A percentile compares a stretch with the other conserved stretches of the same genome.
phyloP scores from a whole-genome alignment of 1,284 basidiomycete genomes.

The Volvariella volvacea region DNA sequence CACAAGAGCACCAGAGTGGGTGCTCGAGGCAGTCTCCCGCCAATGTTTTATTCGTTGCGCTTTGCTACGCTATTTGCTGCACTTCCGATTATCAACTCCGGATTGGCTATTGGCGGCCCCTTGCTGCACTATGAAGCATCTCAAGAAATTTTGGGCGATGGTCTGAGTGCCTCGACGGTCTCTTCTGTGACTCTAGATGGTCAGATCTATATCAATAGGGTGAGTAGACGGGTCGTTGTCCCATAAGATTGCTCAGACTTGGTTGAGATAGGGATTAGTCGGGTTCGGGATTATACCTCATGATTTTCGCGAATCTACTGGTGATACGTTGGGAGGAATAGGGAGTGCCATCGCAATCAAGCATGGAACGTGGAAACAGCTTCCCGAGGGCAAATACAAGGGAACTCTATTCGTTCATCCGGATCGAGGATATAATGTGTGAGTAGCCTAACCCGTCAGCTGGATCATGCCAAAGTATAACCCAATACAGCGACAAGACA shows the following conservation, averaged over 20 bases:
- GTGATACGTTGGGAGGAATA: constrained; percentile 35
- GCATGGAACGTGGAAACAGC: constrained; percentile 34
- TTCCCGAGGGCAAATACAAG: constrained; percentile 61
- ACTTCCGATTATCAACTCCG: too few relatives aligned
- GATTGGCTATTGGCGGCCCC: too few relatives aligned
- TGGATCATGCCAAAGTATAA: neutral
- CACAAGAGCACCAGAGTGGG: too few relatives aligned
- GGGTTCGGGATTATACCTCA: constrained; percentile 35
- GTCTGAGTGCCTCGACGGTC: neutral
- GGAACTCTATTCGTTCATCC: constrained; percentile 44
- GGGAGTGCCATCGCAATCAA: constrained; percentile 35
- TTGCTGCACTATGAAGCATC: too few relatives aligned
- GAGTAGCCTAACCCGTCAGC: constrained; percentile 8
- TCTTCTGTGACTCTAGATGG: neutral
- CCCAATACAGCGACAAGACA: constrained; percentile 32
- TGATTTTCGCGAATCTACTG: constrained; percentile 29
- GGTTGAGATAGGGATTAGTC: constrained; percentile 25
- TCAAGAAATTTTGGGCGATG: too few relatives aligned
- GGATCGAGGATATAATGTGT: constrained; percentile 48
- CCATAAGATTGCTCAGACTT: neutral
- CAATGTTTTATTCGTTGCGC: too few relatives aligned
- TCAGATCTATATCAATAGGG: neutral
- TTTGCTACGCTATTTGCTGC: too few relatives aligned
- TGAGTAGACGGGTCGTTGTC: too few relatives aligned
- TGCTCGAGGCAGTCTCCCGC: too few relatives aligned